These are phyloP conservation scores for Simmondsia chinensis DNA, from an alignment of 148 eudicot genomes.

Conservation along the genomic window DNA sequence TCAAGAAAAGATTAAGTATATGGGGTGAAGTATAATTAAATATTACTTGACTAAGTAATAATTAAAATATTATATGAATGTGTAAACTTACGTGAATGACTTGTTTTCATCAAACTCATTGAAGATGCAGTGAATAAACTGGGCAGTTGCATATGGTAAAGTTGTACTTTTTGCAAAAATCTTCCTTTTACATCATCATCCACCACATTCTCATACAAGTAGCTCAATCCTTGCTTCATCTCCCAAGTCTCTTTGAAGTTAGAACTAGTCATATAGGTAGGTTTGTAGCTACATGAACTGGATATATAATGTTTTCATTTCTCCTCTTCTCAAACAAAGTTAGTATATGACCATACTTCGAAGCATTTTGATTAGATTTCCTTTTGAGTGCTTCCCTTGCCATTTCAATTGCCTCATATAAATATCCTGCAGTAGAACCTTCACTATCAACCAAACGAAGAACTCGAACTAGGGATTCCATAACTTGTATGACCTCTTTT, in stretches of 20 bases:
- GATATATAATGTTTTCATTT: background rate
- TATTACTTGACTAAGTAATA: too few species aligned
- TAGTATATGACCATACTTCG: background rate
- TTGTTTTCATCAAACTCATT: too few species aligned
- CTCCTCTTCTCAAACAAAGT: background rate
- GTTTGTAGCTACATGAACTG: background rate
- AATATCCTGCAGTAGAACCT: too few species aligned
- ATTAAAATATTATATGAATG: too few species aligned
- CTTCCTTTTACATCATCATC: too few species aligned
- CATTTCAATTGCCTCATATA: background rate
- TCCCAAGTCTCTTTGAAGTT: background rate
- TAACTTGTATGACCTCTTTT: background rate
- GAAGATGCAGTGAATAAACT: too few species aligned
- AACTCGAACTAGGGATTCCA: background rate
- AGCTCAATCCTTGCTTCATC: background rate
- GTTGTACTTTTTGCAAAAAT: too few species aligned
- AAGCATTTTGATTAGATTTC: background rate
- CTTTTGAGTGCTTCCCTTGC: background rate
- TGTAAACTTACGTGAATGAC: too few species aligned
- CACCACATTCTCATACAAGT: background rate
- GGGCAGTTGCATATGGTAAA: too few species aligned
- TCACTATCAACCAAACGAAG: background rate
- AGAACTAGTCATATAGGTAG: background rate
- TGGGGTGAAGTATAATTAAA: too few species aligned
- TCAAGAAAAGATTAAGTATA: too few species aligned